Base-by-base conservation (phyloP, 75 land plant species). In the Cunninghamia lanceolata region DNA sequence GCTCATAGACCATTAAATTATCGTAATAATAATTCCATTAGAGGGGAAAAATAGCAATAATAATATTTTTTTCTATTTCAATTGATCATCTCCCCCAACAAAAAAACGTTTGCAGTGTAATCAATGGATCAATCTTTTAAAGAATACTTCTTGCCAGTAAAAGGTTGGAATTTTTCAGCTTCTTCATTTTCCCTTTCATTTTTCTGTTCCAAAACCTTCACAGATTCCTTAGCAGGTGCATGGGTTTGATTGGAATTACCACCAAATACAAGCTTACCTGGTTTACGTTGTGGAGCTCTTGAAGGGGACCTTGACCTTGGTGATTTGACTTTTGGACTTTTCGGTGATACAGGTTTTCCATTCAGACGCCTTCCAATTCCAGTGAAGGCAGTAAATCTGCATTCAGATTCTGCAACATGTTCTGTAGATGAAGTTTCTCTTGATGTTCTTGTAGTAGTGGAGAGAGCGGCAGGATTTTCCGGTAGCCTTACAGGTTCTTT, bases 401-500 rank as follows among this genome's bases (percentile, higher is more conserved):
- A 25, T 63, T 63, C 2, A 63, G 9, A 21, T 59, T 59, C 21
- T 59, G 4, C 66, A 16, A 0, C 59, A 59, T 59, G 9, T 6
- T 63, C n/a, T 63, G 28, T 25, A 63, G 68, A 25, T 63, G 7
- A 0, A 63, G 19, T 54, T 0, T 54, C 25, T 54, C 25, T 4
- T 16, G 5, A 4, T 54, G 19, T 19, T 50, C 9, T 50, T 50
- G 10, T 50, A 3, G 46, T 5, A 45, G n/a, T n/a, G 0, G 46
- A 43, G 46, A 43, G 0, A 70, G 32, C 13, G 30, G 76, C 38
- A 73, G 38, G 38, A 0, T 16, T 13, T 16, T 15, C 0, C 3
- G 40, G 78, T 0, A 35, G 16, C 78, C 84, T 88, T 85, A 91
- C 91, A 38, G 91, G 91, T 86, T 91, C 91, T 83, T 92, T 91